Conservation (phyloP, 2,329 filamentous ascomycete species). For the Neurospora sp. region DNA sequence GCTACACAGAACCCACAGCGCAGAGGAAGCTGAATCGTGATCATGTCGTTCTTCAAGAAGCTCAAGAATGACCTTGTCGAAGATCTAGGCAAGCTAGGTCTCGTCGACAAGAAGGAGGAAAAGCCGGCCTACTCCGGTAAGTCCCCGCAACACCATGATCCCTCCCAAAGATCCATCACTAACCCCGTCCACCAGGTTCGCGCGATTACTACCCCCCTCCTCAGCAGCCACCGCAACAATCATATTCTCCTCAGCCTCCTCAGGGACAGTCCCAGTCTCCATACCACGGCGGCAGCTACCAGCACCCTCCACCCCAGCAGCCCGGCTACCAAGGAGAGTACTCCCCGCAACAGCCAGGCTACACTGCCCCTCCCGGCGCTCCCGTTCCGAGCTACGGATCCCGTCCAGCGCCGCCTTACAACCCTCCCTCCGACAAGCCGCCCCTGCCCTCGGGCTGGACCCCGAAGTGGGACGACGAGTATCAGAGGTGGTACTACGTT, state of each 20-base stretch:
- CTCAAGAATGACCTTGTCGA: conserved; percentile 27
- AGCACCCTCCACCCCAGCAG: conserved; percentile 5
- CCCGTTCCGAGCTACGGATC: conserved; percentile 11
- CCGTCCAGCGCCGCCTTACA: conserved; percentile 16
- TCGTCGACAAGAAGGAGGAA: conserved; percentile 24
- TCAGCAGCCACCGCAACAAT: conserved; percentile 4
- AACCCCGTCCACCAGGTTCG: not conserved
- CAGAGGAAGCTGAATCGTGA: not conserved
- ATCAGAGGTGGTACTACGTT: conserved; percentile 45
- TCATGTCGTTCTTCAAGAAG: conserved; percentile 29
- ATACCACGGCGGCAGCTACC: conserved; percentile 4
- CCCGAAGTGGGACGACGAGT: conserved; percentile 43
- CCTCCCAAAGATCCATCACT: not conserved
- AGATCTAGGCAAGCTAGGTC: conserved; percentile 23
- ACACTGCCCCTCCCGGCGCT: conserved; percentile 2
- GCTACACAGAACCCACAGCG: not conserved
- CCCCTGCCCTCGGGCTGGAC: conserved; percentile 44
- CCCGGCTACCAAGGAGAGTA: conserved; percentile 1
- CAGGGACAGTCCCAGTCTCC: conserved; percentile 6
- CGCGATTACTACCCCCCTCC: conserved; percentile 6
- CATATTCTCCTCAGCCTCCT: conserved; percentile 4
- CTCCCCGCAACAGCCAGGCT: not conserved
- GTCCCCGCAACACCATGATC: not conserved
- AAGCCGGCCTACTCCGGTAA: conserved; percentile 9
- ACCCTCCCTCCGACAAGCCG: conserved; percentile 26